These are phyloP conservation scores for Chenopodium album DNA, from an alignment of 148 eudicot genomes.

Conservation along the genomic window DNA sequence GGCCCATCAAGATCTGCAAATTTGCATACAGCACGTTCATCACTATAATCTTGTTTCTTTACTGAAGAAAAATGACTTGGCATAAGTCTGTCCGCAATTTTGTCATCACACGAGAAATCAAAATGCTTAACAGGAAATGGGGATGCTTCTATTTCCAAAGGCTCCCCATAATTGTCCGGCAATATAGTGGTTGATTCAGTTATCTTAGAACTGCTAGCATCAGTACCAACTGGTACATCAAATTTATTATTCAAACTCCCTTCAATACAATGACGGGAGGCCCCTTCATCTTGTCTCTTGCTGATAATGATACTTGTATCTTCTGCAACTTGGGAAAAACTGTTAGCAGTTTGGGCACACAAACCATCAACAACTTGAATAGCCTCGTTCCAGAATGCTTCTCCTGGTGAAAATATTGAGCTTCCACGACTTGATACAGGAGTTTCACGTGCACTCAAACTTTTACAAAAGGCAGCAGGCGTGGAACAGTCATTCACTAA, in stretches of 20 bases:
- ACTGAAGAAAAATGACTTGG: constrained; percentile 24
- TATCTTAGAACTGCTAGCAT: constrained; percentile 29
- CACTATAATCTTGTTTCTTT: constrained; percentile 24
- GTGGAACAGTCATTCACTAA: constrained; percentile 42
- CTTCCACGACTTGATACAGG: constrained; percentile 75
- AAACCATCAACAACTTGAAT: constrained; percentile 84
- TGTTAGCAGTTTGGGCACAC: constrained; percentile 36
- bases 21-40: constrained; percentile 22
- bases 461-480: constrained; percentile 43
- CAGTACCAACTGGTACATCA: constrained; percentile 25
- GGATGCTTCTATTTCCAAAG: constrained; percentile 54
- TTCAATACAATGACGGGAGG: constrained; percentile 28
- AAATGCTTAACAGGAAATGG: constrained; percentile 90
- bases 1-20: constrained; percentile 29
- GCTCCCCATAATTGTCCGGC: constrained; percentile 33
- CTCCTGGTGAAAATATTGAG: constrained; percentile 90
- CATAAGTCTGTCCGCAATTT: constrained; percentile 33
- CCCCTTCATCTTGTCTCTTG: constrained; percentile 25
- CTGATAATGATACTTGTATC: constrained; percentile 20
- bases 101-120: constrained; percentile 70
- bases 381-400: constrained; percentile 93
- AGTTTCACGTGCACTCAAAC: constrained; percentile 49
- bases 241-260: constrained; percentile 25
- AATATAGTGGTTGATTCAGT: constrained; percentile 35
- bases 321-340: constrained; percentile 25